Base-by-base conservation (phyloP, 1,284 basidiomycete species). In the Tilletia caries region DNA sequence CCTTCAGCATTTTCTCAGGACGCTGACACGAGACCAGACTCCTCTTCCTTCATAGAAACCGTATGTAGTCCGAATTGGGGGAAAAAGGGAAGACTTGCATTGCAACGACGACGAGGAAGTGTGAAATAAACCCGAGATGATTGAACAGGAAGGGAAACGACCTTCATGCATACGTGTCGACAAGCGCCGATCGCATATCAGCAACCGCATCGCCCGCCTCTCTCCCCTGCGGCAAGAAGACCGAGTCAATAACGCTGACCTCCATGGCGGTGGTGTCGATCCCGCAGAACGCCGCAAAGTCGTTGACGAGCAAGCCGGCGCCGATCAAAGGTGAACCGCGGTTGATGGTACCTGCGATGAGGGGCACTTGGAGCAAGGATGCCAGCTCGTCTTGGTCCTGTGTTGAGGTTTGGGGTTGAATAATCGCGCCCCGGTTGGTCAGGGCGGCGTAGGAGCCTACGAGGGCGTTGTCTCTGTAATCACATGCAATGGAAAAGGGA, bases 381-480 rank as follows among this genome's bases (percentile, higher is more conserved):
- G 92, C 95, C 71, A 99, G 86, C 85, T 99, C 96, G 84, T 98
- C 95, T 85, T 98, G 94, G 83, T 98, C 95, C 80, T 96, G 93
- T 73, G 96, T 87, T 79, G 92, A 93, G 66, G 96, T 99, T 83
- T 95, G 93, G 25, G 96, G 95, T 83, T 99, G 96, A 0, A 98
- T 96, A 60, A 99, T 87, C 13, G 95, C 95, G 67, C 96, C 96
- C 86, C 97, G 91, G 84, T 98, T 98, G 60, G 92, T 91, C 79
- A 98, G 89, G 66, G 90, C 92, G 81, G 92, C 94, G 84, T 98
- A 99, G 72, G 90, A 92, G 62, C 96, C 96, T 43, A 98, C 95
- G 65, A 99, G 89, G 64, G 95, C 94, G 85, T 99, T 98, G 80
- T 92, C 91, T 13, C 95, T 71, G 69, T 27, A 6, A 67, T n/a